phyloP scores from a whole-genome alignment of 345 rosid genomes.

The Populus alba region DNA sequence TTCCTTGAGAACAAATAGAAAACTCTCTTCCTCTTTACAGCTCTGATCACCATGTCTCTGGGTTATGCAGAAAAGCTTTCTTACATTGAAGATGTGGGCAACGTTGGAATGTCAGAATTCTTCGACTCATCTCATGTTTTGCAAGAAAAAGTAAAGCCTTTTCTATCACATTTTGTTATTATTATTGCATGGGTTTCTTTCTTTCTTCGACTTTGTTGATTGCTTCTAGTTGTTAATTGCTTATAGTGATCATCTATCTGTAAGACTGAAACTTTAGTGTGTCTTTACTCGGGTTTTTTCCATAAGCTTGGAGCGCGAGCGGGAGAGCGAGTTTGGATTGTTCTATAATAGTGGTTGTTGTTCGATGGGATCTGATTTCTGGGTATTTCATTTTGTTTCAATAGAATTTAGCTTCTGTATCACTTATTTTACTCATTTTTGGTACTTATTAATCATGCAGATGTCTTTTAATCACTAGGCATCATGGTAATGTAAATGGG shows the following conservation, averaged over 20 bases:
- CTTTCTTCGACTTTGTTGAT: background rate
- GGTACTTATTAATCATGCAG: background rate
- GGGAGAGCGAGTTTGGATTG: background rate
- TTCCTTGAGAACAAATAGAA: conserved; percentile 5
- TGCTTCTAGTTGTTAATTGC: background rate
- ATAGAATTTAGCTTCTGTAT: background rate
- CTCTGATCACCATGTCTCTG: conserved; percentile 60
- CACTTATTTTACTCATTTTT: background rate
- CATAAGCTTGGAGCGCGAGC: background rate
- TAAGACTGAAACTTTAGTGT: background rate
- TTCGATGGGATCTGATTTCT: conserved; percentile 11
- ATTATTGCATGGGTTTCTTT: background rate
- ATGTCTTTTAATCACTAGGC: background rate
- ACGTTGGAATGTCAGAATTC: conserved; percentile 90
- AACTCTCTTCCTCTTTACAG: background rate
- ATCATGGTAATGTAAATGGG: background rate
- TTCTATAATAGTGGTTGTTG: background rate
- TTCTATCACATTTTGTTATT: background rate
- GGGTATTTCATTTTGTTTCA: background rate
- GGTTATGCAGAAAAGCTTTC: conserved; percentile 99
- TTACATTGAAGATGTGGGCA: conserved; percentile 97
- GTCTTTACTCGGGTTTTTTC: background rate
- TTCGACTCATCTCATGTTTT: conserved; percentile 71
- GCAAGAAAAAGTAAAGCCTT: conserved; percentile 65
- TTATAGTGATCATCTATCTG: background rate